phyloP scores from a whole-genome alignment of 331 rosid genomes.

The Spiraea crenata region DNA sequence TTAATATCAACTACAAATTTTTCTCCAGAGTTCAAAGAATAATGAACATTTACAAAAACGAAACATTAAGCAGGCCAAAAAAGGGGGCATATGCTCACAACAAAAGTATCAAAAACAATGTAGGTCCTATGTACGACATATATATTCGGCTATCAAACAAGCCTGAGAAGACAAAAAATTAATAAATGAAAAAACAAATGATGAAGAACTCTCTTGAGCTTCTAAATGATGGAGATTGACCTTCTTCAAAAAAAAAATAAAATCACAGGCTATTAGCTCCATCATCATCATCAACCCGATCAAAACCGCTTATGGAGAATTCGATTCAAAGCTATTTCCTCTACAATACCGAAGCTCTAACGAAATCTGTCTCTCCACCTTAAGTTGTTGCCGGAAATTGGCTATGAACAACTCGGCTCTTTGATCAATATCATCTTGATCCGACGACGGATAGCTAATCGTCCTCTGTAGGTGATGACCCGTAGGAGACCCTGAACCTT shows the following conservation, averaged over 20 bases:
- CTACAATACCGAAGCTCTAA: slow-evolving; percentile 54
- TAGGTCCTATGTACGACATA: not conserved
- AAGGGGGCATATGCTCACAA: too few species aligned
- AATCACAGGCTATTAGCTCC: slow-evolving; percentile 13
- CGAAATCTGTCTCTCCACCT: slow-evolving; percentile 69
- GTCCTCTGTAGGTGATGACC: slow-evolving; percentile 52
- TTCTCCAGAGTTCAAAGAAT: not conserved
- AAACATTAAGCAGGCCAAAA: not conserved
- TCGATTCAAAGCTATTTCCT: slow-evolving; percentile 36
- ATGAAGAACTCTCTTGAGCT: not conserved
- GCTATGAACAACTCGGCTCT: slow-evolving; percentile 69
- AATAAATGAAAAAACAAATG: not conserved
- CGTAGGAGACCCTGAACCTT: slow-evolving; percentile 22
- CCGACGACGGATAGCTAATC: slow-evolving; percentile 42
- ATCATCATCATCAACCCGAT: not conserved
- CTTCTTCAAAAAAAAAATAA: not conserved
- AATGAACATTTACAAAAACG: too few species aligned
- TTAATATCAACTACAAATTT: not conserved
- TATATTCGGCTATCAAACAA: not conserved
- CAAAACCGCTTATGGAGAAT: slow-evolving; percentile 13
- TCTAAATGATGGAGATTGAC: slow-evolving; percentile 5
- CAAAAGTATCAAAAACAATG: not conserved
- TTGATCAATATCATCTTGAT: slow-evolving; percentile 61
- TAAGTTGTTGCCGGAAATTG: slow-evolving; percentile 68
- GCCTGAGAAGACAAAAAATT: not conserved